Evolutionary conservation across 306 rosid genomes (phyloP).

Genomic region (Vigna trinervia): DNA sequence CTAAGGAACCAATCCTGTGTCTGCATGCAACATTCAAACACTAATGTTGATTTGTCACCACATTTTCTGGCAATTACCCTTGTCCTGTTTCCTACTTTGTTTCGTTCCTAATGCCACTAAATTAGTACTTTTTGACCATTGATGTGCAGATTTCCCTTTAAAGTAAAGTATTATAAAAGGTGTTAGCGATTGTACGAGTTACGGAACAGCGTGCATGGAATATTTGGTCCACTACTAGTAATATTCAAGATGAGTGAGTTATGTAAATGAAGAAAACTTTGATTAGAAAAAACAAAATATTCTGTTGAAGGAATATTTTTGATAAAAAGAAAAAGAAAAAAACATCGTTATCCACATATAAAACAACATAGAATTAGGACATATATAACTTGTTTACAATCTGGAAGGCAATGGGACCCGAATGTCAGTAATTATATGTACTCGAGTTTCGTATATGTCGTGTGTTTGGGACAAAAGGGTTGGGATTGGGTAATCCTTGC

Average conservation of each 20-base stretch:
- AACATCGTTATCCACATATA: neutral
- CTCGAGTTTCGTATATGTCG: neutral
- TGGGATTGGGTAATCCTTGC: neutral
- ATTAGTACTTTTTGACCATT: conserved; percentile 20
- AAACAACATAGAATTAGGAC: neutral
- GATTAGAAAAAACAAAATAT: too few relatives aligned
- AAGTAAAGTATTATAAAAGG: neutral
- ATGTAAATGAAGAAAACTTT: too few relatives aligned
- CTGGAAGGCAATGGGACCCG: neutral
- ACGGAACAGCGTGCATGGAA: neutral
- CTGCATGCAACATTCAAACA: conserved; percentile 4
- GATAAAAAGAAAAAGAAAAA: too few relatives aligned
- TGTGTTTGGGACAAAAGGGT: neutral
- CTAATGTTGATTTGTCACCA: conserved; percentile 14
- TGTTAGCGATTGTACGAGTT: conserved; percentile 17
- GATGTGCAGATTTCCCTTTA: conserved; percentile 5
- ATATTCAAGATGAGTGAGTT: too few relatives aligned
- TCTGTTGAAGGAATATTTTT: neutral
- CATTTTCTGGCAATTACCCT: conserved; percentile 8
- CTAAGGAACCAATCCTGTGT: conserved; percentile 24
- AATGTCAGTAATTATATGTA: too few relatives aligned
- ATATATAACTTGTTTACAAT: neutral
- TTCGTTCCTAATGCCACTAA: neutral
- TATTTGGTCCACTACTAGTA: neutral
- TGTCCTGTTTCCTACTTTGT: conserved; percentile 8